Evolutionary conservation across 306 rosid genomes (phyloP), one percentile per base, ranked within the genome.

Genomic region (Coriaria nepalensis): DNA sequence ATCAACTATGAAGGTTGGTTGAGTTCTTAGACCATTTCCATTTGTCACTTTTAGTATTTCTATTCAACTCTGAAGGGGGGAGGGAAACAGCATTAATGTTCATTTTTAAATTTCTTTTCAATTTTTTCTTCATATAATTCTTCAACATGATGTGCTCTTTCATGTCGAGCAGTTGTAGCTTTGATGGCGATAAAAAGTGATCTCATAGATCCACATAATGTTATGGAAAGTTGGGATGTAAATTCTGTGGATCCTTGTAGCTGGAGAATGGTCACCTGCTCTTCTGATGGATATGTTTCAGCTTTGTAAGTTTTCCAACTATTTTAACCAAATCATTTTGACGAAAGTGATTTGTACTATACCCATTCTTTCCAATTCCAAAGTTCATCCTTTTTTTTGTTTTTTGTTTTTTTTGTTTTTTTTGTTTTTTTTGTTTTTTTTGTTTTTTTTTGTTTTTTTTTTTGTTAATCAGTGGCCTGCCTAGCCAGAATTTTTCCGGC

Each of bases 211-310:
- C 98, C 98, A 43, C 98, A 70, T 69, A 96, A 93, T 42, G 94
- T 85, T 58, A 67, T 92, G 13, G 94, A 86, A 13, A 82, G 85
- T 60, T 92, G 98, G 98, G 98, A 92, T 65, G 80, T 64, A 5
- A 80, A 82, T 51, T 73, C 98, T n/a, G 98, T 92, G 69, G 98
- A 92, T 73, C 98, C 98, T 59, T 92, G 98, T 75, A 92, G 95
- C 57, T 92, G 98, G 98, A 85, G 92, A 41, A 92, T 92, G 98
- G 93, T 92, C 57, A 85, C 94, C 7, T 92, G 98, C 69, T 92
- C 98, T n/a, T 36, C 76, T 51, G 98, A 85, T 12, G 77, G 68
- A 62, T 51, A 81, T 6, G 98, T 92, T 64, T 73, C 80, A 71
- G 87, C 93, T 73, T 59, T 92, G 98, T 92, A 68, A 79, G 85